Percentiles rank a stretch among this genome's conserved stretches.
Conservation (phyloP, 2,329 filamentous ascomycete species). For the Triangularia setosa region DNA sequence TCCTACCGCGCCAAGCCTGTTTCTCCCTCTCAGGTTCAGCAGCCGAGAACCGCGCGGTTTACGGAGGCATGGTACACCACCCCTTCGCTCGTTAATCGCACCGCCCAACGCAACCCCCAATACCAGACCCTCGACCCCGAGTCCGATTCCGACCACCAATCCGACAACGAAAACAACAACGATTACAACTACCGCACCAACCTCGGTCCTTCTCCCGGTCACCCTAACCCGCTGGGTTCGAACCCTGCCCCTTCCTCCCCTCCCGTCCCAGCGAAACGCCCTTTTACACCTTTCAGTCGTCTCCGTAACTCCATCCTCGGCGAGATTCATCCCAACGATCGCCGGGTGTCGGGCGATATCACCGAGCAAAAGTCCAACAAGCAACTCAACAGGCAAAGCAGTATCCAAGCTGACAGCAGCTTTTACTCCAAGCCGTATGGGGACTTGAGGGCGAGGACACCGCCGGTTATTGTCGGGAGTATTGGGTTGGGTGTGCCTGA, state of each 20-base stretch:
- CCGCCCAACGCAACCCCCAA: conserved; percentile 44
- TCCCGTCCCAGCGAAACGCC: conserved; percentile 18
- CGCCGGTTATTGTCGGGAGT: conserved; percentile 49
- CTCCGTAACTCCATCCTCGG: conserved; percentile 35
- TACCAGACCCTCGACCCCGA: conserved; percentile 47
- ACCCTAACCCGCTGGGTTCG: conserved; percentile 52
- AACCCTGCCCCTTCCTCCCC: conserved; percentile 45
- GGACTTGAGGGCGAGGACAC: conserved; percentile 50
- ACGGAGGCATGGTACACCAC: conserved; percentile 54
- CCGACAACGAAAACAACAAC: conserved; percentile 19
- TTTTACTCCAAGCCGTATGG: conserved; percentile 59
- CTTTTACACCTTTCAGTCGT: conserved; percentile 32
- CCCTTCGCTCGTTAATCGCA: conserved; percentile 51
- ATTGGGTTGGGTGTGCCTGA: not conserved
- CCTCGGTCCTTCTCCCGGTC: conserved; percentile 21
- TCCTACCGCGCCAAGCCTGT: not conserved
- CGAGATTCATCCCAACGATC: conserved; percentile 44
- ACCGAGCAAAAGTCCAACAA: conserved; percentile 30
- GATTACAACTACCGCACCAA: conserved; percentile 23
- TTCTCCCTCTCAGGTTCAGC: not conserved
- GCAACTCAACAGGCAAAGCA: conserved; percentile 36
- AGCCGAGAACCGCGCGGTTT: conserved; percentile 44
- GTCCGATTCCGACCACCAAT: conserved; percentile 36
- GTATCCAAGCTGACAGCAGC: conserved; percentile 45
- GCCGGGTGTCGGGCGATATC: conserved; percentile 44